phyloP scores from a whole-genome alignment of 2,329 filamentous ascomycete genomes.

The Trichoderma oligosporum region DNA sequence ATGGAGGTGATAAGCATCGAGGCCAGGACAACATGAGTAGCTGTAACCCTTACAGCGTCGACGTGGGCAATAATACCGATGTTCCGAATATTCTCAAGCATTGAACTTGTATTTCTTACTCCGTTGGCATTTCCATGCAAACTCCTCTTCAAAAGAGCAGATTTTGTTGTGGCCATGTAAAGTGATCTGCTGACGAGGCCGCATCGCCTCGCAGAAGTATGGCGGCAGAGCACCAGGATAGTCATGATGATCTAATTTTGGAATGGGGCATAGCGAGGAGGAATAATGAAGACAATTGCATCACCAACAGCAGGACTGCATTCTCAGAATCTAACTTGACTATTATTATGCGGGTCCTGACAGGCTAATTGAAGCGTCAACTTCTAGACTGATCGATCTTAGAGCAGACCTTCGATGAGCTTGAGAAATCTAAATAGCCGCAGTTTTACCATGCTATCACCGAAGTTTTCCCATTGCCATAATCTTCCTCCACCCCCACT shows the following conservation, averaged over 20 bases:
- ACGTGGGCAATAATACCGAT: constrained; percentile 99
- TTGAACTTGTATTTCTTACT: not conserved
- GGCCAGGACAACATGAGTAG: not conserved
- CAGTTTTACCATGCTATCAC: no score
- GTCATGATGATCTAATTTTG: constrained; percentile 19
- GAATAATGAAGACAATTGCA: not conserved
- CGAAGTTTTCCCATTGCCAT: no score
- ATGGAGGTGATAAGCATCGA: not conserved
- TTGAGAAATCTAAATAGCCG: no score
- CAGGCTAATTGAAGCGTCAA: not conserved
- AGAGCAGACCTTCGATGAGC: no score
- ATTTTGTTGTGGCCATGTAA: constrained; percentile 2
- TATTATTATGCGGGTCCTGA: not conserved
- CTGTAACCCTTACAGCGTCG: constrained; percentile 61
- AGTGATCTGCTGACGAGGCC: not conserved
- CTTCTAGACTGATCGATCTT: no score
- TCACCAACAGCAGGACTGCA: not conserved
- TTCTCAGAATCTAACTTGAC: not conserved
- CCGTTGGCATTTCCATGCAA: not conserved
- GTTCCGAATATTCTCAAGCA: constrained; percentile 66
- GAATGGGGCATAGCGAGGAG: not conserved
- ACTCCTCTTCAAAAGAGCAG: not conserved
- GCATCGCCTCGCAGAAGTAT: constrained; percentile 7
- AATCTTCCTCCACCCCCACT: no score
- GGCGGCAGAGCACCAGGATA: constrained; percentile 18